phyloP scores from a whole-genome alignment of 2,329 filamentous ascomycete species.

The Chaetomium sp. region DNA sequence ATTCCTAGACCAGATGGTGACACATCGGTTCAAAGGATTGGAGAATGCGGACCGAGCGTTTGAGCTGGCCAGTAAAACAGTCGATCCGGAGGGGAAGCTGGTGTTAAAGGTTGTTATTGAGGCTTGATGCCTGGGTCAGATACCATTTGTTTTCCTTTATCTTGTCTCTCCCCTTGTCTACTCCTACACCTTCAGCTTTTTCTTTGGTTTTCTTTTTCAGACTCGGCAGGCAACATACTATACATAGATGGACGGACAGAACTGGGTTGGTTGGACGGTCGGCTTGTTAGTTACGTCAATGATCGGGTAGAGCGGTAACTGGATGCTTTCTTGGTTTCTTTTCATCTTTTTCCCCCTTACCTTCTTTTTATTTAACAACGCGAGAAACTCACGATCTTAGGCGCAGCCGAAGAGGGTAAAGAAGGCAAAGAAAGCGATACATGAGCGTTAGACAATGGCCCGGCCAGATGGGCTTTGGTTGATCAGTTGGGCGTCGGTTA shows the following conservation, averaged over 20 bases:
- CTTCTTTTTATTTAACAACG: too few species aligned
- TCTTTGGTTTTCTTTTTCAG: background rate
- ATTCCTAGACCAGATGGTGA: conserved; percentile 64
- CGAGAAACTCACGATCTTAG: too few species aligned
- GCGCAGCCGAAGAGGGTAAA: too few species aligned
- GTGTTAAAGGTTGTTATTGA: conserved; percentile 68
- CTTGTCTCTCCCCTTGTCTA: background rate
- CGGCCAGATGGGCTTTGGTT: too few species aligned
- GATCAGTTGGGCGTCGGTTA: too few species aligned
- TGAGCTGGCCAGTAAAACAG: conserved; percentile 61
- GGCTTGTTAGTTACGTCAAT: background rate
- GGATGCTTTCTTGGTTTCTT: too few species aligned
- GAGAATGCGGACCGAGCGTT: conserved; percentile 58
- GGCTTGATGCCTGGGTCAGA: conserved; percentile 29
- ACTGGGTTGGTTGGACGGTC: background rate
- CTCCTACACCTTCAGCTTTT: background rate
- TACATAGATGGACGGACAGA: background rate
- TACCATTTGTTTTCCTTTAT: background rate
- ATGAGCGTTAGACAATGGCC: too few species aligned
- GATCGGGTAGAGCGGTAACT: too few species aligned
- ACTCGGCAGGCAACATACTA: background rate
- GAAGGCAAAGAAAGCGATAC: too few species aligned
- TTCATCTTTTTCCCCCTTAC: too few species aligned
- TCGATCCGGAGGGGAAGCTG: conserved; percentile 60
- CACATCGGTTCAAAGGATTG: conserved; percentile 62